phyloP scores from a whole-genome alignment of 306 rosid genomes.

The Leucaena leucocephala region DNA sequence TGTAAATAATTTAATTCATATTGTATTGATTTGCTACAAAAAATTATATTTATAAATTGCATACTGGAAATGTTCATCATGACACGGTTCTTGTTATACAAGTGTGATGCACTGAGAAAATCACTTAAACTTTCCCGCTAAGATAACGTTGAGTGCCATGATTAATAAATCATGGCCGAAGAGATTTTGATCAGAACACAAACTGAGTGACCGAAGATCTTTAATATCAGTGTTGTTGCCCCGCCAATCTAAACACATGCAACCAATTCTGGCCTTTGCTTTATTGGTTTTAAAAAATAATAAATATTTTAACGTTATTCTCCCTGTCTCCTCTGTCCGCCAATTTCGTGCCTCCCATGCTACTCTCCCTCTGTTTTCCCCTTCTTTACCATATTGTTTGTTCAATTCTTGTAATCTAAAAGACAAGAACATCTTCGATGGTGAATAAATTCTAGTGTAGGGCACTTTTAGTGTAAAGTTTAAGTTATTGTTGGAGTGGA shows the following conservation, averaged over 20 bases:
- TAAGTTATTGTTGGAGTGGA: not conserved
- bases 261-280: not conserved
- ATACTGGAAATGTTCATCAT: not conserved
- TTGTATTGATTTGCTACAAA: not conserved
- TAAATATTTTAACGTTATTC: slow-evolving; percentile 30
- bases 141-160: not conserved
- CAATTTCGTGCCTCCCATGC: not conserved
- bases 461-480: not conserved
- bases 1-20: not conserved
- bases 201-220: slow-evolving; percentile 52
- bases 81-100: not conserved
- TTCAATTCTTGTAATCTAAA: not conserved
- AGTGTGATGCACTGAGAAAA: not conserved
- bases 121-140: not conserved
- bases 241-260: slow-evolving; percentile 30
- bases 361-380: not conserved
- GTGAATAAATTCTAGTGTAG: not conserved
- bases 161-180: not conserved
- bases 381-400: not conserved
- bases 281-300: not conserved
- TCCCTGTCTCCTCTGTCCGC: slow-evolving; percentile 10
- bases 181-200: not conserved
- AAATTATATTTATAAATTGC: not conserved
- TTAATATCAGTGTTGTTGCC: slow-evolving; percentile 25
- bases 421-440: not conserved